Base-by-base conservation (phyloP, 352 stramenopile genomes). In the Phytophthora fragariaefolia region DNA sequence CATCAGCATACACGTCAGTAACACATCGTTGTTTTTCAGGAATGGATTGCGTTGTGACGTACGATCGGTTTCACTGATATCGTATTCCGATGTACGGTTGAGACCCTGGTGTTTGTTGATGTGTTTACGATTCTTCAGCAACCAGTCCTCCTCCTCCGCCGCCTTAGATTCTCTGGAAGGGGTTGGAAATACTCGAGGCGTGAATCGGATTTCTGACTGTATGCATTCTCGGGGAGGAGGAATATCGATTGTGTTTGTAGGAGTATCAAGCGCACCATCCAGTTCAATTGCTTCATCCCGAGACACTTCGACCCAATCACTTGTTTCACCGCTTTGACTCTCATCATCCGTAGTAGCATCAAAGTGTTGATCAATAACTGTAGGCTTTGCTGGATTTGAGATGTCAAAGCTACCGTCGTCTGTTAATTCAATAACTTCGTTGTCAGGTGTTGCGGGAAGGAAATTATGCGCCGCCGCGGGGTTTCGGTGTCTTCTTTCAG, bases 41-140 rank as follows among this genome's bases (percentile, higher is more conserved):
- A 12, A 23, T 22, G 8, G 15, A 55, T 17, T 34, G 12, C 18
- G 17, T 40, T 40, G 23, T 54, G 23, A 63, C 83, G 12, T 80
- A 95, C 87, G 87, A 57, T 95, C 87, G 22, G 67, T 92, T 75
- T 95, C 87, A 58, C 85, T 95, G 71, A 95, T 95, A 51, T 95
- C 87, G 56, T 92, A 92, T 13, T 75, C 60, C 6, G 67, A 66
- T 3, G 74, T 61, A 6, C 73, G 73, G 4, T 79, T 76, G 12
- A 93, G 69, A 4, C 80, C 81, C 47, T 90, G 77, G 72, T 95
- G 87, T 30, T 82, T 83, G 15, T 85, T 87, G 15, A 95, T 66
- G 36, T 95, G 80, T 13, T 90, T 89, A 3, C 85, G 82, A 50
- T 95, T 93, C 64, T 95, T 95, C 13, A 95, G 34, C 28, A 95